These are phyloP conservation scores for Coemansia sp. DNA, from an alignment of 192 early-diverging fungal genomes.

Conservation along the genomic window DNA sequence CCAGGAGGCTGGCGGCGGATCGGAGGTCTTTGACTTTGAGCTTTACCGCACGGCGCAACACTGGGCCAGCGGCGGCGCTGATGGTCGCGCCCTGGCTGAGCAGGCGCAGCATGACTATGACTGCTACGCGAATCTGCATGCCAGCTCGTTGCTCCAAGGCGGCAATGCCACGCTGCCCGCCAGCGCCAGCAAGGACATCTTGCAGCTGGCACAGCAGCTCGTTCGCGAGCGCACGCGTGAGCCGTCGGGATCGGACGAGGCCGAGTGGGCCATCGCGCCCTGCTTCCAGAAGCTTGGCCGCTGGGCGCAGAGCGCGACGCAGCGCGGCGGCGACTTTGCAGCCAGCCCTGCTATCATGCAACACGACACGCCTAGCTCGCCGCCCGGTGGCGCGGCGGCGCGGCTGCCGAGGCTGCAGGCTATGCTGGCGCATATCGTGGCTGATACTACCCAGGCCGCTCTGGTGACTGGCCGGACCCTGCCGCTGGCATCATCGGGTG, in stretches of 20 bases:
- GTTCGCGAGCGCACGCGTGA: constrained; percentile 24
- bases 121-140: constrained; percentile 13
- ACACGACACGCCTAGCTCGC: constrained; percentile 12
- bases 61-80: constrained; percentile 11
- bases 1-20: background rate
- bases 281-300: constrained; percentile 48
- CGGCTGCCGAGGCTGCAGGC: constrained; percentile 16
- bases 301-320: constrained; percentile 11
- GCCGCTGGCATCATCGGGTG: constrained; percentile 7
- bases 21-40: constrained; percentile 36
- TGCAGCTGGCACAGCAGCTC: constrained; percentile 42
- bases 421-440: constrained; percentile 16
- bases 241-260: constrained; percentile 18
- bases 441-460: constrained; percentile 30
- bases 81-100: background rate
- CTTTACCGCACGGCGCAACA: constrained; percentile 20
- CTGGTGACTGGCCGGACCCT: constrained; percentile 14
- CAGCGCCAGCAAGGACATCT: constrained; percentile 20
- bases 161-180: constrained; percentile 13
- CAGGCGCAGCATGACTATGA: constrained; percentile 22
- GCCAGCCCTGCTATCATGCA: constrained; percentile 8
- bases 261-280: constrained; percentile 31
- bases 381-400: background rate
- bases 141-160: constrained; percentile 12
- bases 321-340: constrained; percentile 16